Conservation (phyloP, 2,329 filamentous ascomycete species). For the Aspergillus latus region DNA sequence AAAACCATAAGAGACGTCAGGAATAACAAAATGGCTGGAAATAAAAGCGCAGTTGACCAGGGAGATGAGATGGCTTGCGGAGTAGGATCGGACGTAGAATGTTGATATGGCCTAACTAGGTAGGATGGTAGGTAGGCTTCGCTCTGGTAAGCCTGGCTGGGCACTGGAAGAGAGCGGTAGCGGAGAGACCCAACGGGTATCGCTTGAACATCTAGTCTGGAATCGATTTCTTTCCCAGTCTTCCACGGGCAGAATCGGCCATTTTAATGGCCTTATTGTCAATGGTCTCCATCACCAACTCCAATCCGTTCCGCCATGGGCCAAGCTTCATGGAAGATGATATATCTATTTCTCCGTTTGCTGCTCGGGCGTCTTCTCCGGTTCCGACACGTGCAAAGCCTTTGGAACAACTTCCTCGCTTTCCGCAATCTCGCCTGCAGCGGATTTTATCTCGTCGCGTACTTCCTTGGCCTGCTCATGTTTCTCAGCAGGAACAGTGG, state of each 20-base stretch:
- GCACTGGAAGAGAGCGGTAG: background rate
- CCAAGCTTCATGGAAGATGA: background rate
- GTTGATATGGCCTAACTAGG: background rate
- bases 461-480: constrained; percentile 25
- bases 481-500: constrained; percentile 29
- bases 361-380: constrained; percentile 22
- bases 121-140: background rate
- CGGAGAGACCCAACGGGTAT: too few species aligned
- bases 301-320: too few species aligned
- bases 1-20: background rate
- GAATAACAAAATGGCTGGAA: background rate
- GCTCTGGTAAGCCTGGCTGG: background rate
- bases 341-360: constrained; percentile 22
- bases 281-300: too few species aligned
- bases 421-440: constrained; percentile 35
- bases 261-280: too few species aligned
- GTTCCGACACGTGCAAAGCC: constrained; percentile 48
- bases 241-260: background rate
- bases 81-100: background rate
- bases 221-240: background rate
- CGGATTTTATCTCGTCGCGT: constrained; percentile 25
- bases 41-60: constrained; percentile 1
- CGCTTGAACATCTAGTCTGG: background rate
- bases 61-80: background rate
- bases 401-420: constrained; percentile 50